phyloP scores from a whole-genome alignment of 345 rosid species.

The Eucalyptus lansdowneana region DNA sequence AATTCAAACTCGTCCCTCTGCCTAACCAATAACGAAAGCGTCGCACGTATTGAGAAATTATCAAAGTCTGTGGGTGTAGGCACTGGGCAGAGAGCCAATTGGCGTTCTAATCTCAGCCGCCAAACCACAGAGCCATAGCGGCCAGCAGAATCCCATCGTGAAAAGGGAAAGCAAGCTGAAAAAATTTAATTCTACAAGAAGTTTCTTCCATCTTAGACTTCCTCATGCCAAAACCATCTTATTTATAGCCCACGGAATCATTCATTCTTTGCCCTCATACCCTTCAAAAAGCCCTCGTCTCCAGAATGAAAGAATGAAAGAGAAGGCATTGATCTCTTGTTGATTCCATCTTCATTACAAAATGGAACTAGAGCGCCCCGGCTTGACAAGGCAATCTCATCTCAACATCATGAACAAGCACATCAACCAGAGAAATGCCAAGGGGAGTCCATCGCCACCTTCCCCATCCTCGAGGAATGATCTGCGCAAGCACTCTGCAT shows the following conservation, averaged over 20 bases:
- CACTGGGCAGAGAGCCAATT: not conserved
- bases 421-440: not conserved
- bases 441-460: not conserved
- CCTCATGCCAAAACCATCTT: not conserved
- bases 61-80: not conserved
- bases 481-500: not conserved
- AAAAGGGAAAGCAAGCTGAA: not conserved
- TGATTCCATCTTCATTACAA: not conserved
- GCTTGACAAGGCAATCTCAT: not conserved
- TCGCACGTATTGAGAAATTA: not conserved
- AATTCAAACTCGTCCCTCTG: not conserved
- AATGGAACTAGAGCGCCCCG: not conserved
- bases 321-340: not conserved
- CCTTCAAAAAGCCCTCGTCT: not conserved
- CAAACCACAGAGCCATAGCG: not conserved
- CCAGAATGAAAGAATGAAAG: not conserved
- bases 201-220: not conserved
- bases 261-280: not conserved
- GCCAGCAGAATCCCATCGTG: not conserved
- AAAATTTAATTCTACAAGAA: not conserved
- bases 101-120: not conserved
- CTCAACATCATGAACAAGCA: not conserved
- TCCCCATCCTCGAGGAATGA: not conserved
- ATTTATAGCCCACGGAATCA: not conserved
- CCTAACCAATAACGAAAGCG: not conserved